Evolutionary conservation across 1,139 yeast species (phyloP).

Genomic region (Saccharomyces hybrid): DNA sequence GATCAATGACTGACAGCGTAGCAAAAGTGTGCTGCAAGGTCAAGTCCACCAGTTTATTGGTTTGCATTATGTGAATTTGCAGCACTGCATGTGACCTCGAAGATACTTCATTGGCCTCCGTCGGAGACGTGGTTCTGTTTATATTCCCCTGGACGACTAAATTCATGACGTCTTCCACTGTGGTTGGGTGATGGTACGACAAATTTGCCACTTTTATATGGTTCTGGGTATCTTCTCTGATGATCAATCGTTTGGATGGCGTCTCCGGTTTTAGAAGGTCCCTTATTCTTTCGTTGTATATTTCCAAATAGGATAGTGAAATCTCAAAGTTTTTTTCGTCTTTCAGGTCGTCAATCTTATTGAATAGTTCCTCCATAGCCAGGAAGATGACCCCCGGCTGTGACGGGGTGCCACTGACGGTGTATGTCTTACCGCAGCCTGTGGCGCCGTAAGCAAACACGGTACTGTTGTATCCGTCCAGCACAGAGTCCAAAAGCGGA

Average conservation of each 20-base stretch:
- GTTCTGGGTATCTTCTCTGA: slow-evolving; percentile 65
- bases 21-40: slow-evolving; percentile 67
- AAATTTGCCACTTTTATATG: slow-evolving; percentile 70
- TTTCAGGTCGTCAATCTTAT: slow-evolving; percentile 44
- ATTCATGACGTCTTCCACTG: slow-evolving; percentile 75
- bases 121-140: slow-evolving; percentile 76
- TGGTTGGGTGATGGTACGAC: slow-evolving; percentile 53
- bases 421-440: slow-evolving; percentile 96
- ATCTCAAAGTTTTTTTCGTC: slow-evolving; percentile 56
- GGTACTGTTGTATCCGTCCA: slow-evolving; percentile 84
- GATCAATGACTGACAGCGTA: slow-evolving; percentile 75
- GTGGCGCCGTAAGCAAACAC: slow-evolving; percentile 97
- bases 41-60: slow-evolving; percentile 49
- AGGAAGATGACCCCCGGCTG: slow-evolving; percentile 76
- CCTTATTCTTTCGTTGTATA: slow-evolving; percentile 80
- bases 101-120: slow-evolving; percentile 84
- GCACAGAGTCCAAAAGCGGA: slow-evolving; percentile 63
- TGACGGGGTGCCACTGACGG: slow-evolving; percentile 68
- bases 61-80: slow-evolving; percentile 65
- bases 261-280: slow-evolving; percentile 60
- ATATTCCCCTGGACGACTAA: slow-evolving; percentile 63
- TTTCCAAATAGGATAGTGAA: slow-evolving; percentile 69
- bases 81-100: slow-evolving; percentile 91
- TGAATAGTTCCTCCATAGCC: slow-evolving; percentile 70
- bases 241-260: slow-evolving; percentile 38